Evolutionary conservation across 495 filamentous ascomycete species (phyloP).

Genomic region (Poronia punctata): DNA sequence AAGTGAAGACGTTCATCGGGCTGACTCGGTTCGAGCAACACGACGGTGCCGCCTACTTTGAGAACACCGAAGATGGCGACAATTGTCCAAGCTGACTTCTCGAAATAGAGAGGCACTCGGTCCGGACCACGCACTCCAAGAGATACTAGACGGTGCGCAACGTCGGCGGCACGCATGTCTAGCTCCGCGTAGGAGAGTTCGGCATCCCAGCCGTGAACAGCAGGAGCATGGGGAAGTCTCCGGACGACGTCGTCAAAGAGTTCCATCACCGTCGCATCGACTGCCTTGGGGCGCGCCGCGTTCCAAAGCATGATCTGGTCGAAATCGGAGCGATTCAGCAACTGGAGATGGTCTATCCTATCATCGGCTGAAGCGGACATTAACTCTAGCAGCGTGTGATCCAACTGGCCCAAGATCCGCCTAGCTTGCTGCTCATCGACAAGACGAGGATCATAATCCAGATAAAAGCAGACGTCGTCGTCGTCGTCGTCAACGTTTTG

Average conservation of each 20-base stretch:
- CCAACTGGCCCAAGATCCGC: too few species aligned
- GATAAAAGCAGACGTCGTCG: too few species aligned
- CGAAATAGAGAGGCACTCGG: constrained; percentile 47
- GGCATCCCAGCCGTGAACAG: constrained; percentile 37
- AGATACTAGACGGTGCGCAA: constrained; percentile 26
- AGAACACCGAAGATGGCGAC: constrained; percentile 48
- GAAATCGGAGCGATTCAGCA: too few species aligned
- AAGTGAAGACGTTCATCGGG: constrained; percentile 42
- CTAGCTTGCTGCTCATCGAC: too few species aligned
- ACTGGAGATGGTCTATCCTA: too few species aligned
- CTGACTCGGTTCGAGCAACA: constrained; percentile 48
- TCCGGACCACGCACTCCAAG: constrained; percentile 41
- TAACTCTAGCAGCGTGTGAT: too few species aligned
- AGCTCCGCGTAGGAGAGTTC: constrained; percentile 42
- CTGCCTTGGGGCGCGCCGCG: neutral
- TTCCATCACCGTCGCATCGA: neutral
- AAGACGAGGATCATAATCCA: too few species aligned
- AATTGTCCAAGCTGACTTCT: constrained; percentile 46
- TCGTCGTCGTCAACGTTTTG: too few species aligned
- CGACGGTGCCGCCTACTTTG: constrained; percentile 52
- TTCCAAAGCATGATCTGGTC: too few species aligned
- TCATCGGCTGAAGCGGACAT: too few species aligned
- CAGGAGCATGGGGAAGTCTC: neutral
- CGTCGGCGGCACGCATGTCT: constrained; percentile 27
- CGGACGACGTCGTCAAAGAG: neutral